Conservation (phyloP, 2,329 filamentous ascomycete species). For the Onygena corvina region DNA sequence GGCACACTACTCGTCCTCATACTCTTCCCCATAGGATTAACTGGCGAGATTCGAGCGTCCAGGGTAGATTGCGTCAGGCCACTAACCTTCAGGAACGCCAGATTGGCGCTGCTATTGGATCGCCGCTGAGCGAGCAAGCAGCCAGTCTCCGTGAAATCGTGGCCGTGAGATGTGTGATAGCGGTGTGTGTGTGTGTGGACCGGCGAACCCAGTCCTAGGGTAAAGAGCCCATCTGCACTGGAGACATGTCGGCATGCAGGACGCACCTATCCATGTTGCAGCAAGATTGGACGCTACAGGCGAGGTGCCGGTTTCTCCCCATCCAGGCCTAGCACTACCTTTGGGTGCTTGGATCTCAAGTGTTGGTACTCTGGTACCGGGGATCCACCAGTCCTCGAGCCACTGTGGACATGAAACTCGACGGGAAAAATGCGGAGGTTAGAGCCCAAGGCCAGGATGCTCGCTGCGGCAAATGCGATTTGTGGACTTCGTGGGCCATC, state of each 20-base stretch:
- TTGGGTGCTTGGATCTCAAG: no score
- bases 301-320: neutral
- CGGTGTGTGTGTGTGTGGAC: constrained; percentile 3
- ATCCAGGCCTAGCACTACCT: neutral
- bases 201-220: neutral
- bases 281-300: neutral
- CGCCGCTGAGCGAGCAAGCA: constrained; percentile 4
- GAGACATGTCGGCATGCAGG: neutral
- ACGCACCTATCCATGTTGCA: neutral
- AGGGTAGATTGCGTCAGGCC: neutral
- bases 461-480: constrained; percentile 3
- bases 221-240: neutral
- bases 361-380: neutral
- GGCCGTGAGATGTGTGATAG: neutral
- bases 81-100: constrained; percentile 6
- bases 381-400: constrained; percentile 2
- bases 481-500: neutral
- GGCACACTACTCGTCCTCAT: no score
- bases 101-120: constrained; percentile 6
- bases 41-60: no score
- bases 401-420: constrained; percentile 5
- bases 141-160: constrained; percentile 4
- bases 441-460: neutral
- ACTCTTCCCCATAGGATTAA: neutral
- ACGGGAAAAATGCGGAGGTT: constrained; percentile 9